A percentile compares a stretch with the other conserved stretches of the same genome.
These are phyloP conservation scores for Globisporangium alternatum DNA, from an alignment of 352 stramenopile genomes.

Conservation along the genomic window DNA sequence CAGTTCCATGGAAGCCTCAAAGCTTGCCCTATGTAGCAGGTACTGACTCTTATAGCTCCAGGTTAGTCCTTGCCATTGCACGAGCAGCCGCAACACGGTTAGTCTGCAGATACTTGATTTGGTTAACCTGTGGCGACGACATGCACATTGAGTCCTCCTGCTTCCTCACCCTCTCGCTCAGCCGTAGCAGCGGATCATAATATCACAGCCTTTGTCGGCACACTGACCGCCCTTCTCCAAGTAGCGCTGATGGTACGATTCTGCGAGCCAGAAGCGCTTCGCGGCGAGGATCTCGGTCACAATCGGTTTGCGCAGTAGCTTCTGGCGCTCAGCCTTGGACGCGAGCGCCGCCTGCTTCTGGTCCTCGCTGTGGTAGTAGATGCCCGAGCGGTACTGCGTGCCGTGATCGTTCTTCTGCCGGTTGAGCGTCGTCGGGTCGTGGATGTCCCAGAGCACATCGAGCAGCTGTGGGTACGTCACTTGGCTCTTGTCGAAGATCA, in stretches of 20 bases:
- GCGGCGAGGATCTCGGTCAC: constrained; percentile 91
- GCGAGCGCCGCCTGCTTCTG: constrained; percentile 76
- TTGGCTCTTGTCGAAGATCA: constrained; percentile 90
- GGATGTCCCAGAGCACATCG: constrained; percentile 79
- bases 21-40: no score
- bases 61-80: no score
- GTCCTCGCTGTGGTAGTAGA: constrained; percentile 93
- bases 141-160: not conserved
- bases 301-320: constrained; percentile 72
- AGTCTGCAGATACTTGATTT: not conserved
- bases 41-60: no score
- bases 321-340: constrained; percentile 66
- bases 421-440: constrained; percentile 93
- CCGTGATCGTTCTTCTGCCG: constrained; percentile 88
- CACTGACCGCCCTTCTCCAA: constrained; percentile 94
- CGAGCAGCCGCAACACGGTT: no score
- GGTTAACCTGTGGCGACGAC: not conserved
- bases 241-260: constrained; percentile 97
- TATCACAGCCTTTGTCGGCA: constrained; percentile 89
- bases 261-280: constrained; percentile 90
- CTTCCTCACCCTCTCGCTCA: constrained; percentile 27
- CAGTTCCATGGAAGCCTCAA: no score
- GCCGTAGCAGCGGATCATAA: constrained; percentile 91
- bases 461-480: constrained; percentile 85
- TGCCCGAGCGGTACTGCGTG: constrained; percentile 95